A percentile compares a stretch with the other conserved stretches of the same genome.
Evolutionary conservation across 805 yeast genomes (phyloP).

Genomic region (Sugiyamaella chiloensis): DNA sequence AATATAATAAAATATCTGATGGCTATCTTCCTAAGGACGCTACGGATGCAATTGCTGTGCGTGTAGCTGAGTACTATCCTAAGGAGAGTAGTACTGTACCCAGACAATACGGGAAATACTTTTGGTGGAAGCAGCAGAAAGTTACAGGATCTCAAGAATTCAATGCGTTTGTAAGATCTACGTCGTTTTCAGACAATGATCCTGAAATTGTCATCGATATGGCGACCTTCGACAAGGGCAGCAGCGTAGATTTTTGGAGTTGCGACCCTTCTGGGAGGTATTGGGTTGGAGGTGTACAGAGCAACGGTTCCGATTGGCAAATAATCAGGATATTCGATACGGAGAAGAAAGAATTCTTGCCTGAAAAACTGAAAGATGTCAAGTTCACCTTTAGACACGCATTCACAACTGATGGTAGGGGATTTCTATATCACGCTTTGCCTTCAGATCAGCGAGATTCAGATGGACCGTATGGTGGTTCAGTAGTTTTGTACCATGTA

Average conservation of each 20-base stretch:
- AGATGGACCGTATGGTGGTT: slow-evolving; percentile 4
- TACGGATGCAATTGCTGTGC: not conserved
- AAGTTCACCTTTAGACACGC: not conserved
- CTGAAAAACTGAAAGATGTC: not conserved
- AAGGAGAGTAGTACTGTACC: not conserved
- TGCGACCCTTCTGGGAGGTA: slow-evolving; percentile 9
- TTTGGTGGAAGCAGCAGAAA: slow-evolving; percentile 3
- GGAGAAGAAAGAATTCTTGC: not conserved
- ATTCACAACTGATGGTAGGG: not conserved
- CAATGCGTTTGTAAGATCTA: not conserved
- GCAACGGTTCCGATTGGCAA: slow-evolving; percentile 5
- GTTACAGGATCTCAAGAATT: not conserved
- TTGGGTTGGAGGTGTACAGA: slow-evolving; percentile 8
- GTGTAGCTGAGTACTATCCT: not conserved
- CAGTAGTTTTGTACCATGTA: slow-evolving; percentile 17
- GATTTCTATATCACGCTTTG: slow-evolving; percentile 3
- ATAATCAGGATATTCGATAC: not conserved
- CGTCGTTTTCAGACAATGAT: not conserved
- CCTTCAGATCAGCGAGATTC: not conserved
- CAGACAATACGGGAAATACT: not conserved
- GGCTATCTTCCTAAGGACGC: not conserved
- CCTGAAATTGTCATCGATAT: not conserved
- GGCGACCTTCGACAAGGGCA: not conserved
- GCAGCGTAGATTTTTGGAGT: slow-evolving; percentile 6
- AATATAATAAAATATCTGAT: not conserved